Conservation (phyloP, 1,284 basidiomycete species). For the Flammula alnicola region DNA sequence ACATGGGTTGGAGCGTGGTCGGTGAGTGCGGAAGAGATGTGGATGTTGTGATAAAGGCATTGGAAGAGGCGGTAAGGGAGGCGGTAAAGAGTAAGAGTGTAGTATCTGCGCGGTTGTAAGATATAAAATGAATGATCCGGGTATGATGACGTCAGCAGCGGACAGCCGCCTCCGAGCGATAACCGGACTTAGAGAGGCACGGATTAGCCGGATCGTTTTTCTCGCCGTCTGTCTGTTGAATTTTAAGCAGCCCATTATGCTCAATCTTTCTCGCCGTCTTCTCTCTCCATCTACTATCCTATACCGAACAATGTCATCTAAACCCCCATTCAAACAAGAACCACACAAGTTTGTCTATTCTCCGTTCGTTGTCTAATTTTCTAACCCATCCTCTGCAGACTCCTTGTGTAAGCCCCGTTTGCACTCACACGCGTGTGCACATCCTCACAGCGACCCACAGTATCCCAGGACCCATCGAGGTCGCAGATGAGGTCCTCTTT, state of each 20-base stretch:
- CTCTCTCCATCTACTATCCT: slow-evolving; percentile 10
- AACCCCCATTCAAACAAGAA: slow-evolving; percentile 41
- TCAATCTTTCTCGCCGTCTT: slow-evolving; percentile 12
- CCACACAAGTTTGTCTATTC: slow-evolving; percentile 63
- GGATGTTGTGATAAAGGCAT: slow-evolving; percentile 70
- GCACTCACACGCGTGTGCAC: neutral
- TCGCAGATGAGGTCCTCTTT: slow-evolving; percentile 50
- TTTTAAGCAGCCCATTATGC: too few relatives aligned
- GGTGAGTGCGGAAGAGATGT: slow-evolving; percentile 76
- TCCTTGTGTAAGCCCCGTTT: slow-evolving; percentile 61
- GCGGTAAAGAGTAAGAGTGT: slow-evolving; percentile 11
- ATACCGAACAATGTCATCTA: slow-evolving; percentile 17
- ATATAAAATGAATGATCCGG: slow-evolving; percentile 10
- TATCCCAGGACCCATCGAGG: slow-evolving; percentile 43
- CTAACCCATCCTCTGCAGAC: slow-evolving; percentile 33
- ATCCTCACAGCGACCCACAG: slow-evolving; percentile 20
- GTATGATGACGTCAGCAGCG: slow-evolving; percentile 10
- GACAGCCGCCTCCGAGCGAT: slow-evolving; percentile 14
- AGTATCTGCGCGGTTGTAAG: slow-evolving; percentile 14
- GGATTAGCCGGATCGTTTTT: slow-evolving; percentile 9
- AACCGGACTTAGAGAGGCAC: slow-evolving; percentile 23
- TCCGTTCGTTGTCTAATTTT: slow-evolving; percentile 14
- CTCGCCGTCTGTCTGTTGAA: slow-evolving; percentile 10
- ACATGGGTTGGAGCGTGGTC: slow-evolving; percentile 90
- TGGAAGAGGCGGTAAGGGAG: slow-evolving; percentile 67